Base-by-base conservation (phyloP, 106 monocot genomes). In the Allium cepa region DNA sequence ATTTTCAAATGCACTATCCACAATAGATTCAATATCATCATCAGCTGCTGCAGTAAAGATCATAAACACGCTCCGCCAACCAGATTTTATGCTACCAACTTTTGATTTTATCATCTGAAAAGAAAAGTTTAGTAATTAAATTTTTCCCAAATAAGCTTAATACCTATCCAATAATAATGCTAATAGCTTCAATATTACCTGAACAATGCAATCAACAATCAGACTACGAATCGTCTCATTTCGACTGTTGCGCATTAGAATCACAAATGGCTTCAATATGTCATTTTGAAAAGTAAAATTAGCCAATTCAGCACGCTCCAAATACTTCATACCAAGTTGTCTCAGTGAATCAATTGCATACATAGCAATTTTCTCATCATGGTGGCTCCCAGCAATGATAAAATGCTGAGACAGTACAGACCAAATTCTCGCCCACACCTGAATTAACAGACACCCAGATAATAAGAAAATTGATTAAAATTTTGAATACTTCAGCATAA, bases 401-500 rank as follows among this genome's bases (percentile, higher is more conserved):
- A 99, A 99, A 93, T 99, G 92, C 45, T 93, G 80, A 49, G 92
- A 78, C 64, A 99, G 79, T 47, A 99, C 99, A 57, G 79, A 85
- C 99, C 99, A 99, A 80, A 99, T 99, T 75, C 86, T 84, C 65
- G 99, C 89, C 99, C 99, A 99, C 26, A 97, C 97, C 97, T 97
- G 57, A 59, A 10, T 8, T 36, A 36, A 36, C 36, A 36, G 4
- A 36, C 36, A 36, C 36, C 36, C 36, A 36, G 36, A 36, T 36
- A 5, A 36, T 36, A 36, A 36, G 36, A 36, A 36, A 36, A 36
- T 36, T 36, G 36, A 36, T 36, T 36, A 36, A 36, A 36, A 36
- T 36, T 36, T 4, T 36, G 36, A 36, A 36, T 36, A 5, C 36
- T 36, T 36, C 1, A 4, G 5, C 3, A 36, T 5, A 36, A 36